Base-by-base conservation (phyloP, 1,284 basidiomycete genomes). In the Somion occarium region DNA sequence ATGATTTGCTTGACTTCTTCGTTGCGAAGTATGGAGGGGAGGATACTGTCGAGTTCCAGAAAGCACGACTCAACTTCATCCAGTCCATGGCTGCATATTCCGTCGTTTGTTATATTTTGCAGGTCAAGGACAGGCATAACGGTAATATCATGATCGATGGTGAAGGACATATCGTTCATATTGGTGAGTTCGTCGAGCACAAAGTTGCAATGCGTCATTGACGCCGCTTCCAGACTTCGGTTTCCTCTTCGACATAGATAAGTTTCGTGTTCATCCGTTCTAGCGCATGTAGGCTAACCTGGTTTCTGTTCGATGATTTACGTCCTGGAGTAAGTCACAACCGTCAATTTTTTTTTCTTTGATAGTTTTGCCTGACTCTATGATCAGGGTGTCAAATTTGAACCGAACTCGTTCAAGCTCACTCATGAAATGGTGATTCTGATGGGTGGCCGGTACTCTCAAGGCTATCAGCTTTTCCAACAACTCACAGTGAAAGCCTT, bases 31-130 rank as follows among this genome's bases (percentile, higher is more conserved):
- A 97, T 63, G 97, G 97, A 39, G 85, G 88, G 38, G 81, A 88
- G 63, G 93, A 98, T 61, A 90, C 88, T 0, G 74, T 94, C 41
- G 76, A 88, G 23, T 99, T 98, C 76, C 96, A 99, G 66, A 82
- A 82, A 57, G 97, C 97, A 43, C 84, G 96, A 24, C 76, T 93
- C 58, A 98, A 98, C 71, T 99, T 99, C 65, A 93, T 99, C 57
- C 93, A 97, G 66, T 96, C 93, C 1, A 99, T 99, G 97, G 97
- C 97, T 1, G 97, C 94, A 18, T 99, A 99, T 70, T 98, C 94
- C 30, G 87, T 99, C n/a, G 92, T 93, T 11, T 99, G 96, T 68
- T 98, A 98, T 69, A 93, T 98, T 56, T 71, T 98, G 38, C 96
- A 99, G 69, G 93, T 98, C 71, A 96, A 97, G 71, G 97, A 99